phyloP scores from a whole-genome alignment of 2,329 filamentous ascomycete species.

The Botryotinia calthae region DNA sequence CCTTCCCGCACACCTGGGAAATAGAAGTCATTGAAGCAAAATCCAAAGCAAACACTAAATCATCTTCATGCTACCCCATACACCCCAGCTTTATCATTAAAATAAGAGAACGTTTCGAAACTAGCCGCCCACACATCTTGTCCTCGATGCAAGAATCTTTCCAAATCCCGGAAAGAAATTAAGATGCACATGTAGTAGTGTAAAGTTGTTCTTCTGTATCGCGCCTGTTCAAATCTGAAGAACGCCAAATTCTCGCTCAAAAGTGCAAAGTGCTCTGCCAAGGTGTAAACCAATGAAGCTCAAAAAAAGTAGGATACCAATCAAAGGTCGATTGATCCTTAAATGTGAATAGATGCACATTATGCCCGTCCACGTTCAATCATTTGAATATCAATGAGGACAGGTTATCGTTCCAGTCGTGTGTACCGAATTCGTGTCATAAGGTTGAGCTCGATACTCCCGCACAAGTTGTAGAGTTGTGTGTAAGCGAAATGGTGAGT shows the following conservation, averaged over 20 bases:
- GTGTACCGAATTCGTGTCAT: slow-evolving; percentile 14
- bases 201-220: slow-evolving; percentile 16
- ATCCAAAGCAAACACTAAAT: slow-evolving; percentile 21
- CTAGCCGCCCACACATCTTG: slow-evolving; percentile 16
- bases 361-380: slow-evolving; percentile 32
- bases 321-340: slow-evolving; percentile 4
- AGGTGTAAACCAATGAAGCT: slow-evolving; percentile 21
- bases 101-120: slow-evolving; percentile 21
- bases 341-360: slow-evolving; percentile 32
- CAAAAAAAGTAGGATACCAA: slow-evolving; percentile 27
- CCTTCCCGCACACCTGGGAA: slow-evolving; percentile 18
- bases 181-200: slow-evolving; percentile 27
- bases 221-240: slow-evolving; percentile 16
- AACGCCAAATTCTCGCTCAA: slow-evolving; percentile 32
- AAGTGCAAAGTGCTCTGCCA: slow-evolving; percentile 25
- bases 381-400: slow-evolving; percentile 29
- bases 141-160: slow-evolving; percentile 23
- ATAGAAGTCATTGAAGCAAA: slow-evolving; percentile 20
- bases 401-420: slow-evolving; percentile 17
- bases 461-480: neutral
- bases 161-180: slow-evolving; percentile 23
- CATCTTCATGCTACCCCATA: slow-evolving; percentile 20
- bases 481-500: neutral
- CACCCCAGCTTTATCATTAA: slow-evolving; percentile 21
- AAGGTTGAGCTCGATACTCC: neutral